phyloP scores from a whole-genome alignment of 2,329 filamentous ascomycete species.

The Claviceps sp. region DNA sequence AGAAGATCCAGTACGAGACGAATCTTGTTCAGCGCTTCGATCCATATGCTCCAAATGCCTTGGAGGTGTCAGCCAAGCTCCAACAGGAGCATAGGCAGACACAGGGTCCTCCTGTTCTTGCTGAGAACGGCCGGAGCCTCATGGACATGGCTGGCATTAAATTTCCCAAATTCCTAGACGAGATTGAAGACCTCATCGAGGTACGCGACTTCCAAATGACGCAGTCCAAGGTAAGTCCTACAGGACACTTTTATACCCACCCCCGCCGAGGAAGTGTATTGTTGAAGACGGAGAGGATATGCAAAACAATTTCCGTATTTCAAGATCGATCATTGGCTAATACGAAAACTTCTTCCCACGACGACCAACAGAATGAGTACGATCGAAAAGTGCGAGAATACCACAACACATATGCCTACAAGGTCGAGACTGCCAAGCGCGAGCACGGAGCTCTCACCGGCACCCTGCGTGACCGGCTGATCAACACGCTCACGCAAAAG shows the following conservation, averaged over 20 bases:
- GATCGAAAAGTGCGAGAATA: conserved; percentile 48
- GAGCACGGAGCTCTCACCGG: conserved; percentile 46
- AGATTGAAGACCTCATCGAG: conserved; percentile 80
- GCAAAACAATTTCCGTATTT: too few relatives aligned
- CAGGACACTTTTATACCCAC: not conserved
- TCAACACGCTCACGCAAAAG: conserved; percentile 51
- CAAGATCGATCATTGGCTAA: not conserved
- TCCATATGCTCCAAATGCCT: conserved; percentile 58
- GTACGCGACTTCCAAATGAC: conserved; percentile 73
- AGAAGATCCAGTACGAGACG: conserved; percentile 85
- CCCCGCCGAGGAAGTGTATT: too few relatives aligned
- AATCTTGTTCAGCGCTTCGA: conserved; percentile 75
- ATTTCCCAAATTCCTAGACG: conserved; percentile 73
- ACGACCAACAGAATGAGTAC: conserved; percentile 39
- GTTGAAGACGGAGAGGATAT: too few relatives aligned
- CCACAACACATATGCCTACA: conserved; percentile 46
- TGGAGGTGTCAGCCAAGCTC: conserved; percentile 57
- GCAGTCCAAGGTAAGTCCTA: conserved; percentile 56
- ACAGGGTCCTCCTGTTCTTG: conserved; percentile 23
- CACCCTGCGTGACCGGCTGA: conserved; percentile 52
- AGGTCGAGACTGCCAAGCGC: conserved; percentile 46
- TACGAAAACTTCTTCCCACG: not conserved
- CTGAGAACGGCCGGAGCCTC: conserved; percentile 38
- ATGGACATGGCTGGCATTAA: conserved; percentile 67
- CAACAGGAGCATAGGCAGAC: conserved; percentile 41